phyloP scores from a whole-genome alignment of 2,329 filamentous ascomycete genomes.

The Clarireedia sp. region DNA sequence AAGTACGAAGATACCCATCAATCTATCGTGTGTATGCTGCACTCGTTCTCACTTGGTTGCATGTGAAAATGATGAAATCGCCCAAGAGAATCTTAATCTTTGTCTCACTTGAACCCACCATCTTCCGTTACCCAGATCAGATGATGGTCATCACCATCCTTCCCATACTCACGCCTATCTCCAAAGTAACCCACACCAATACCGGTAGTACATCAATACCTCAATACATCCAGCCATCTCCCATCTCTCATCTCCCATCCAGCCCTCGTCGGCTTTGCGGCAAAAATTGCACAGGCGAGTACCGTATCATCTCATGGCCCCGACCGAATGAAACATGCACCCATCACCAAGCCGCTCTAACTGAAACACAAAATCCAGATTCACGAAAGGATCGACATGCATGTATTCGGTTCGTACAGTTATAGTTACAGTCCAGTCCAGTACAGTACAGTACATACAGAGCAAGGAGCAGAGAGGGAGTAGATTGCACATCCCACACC shows the following conservation, averaged over 20 bases:
- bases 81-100: neutral
- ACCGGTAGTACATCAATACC: no score
- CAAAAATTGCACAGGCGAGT: no score
- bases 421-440: no score
- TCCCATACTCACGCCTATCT: neutral
- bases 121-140: neutral
- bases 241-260: no score
- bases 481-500: no score
- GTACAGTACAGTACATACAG: no score
- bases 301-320: neutral
- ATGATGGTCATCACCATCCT: conserved; percentile 5
- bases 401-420: neutral
- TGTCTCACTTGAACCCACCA: conserved; percentile 7
- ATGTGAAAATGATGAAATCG: neutral
- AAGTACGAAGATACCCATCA: neutral
- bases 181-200: neutral
- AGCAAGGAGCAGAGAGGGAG: no score
- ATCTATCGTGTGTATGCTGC: no score
- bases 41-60: neutral
- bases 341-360: neutral
- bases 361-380: conserved; percentile 3
- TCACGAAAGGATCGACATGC: neutral
- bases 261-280: no score
- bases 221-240: neutral
- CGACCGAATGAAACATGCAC: neutral